Evolutionary conservation across 1,284 basidiomycete genomes (phyloP).

Genomic region (Fistulina hepatica): DNA sequence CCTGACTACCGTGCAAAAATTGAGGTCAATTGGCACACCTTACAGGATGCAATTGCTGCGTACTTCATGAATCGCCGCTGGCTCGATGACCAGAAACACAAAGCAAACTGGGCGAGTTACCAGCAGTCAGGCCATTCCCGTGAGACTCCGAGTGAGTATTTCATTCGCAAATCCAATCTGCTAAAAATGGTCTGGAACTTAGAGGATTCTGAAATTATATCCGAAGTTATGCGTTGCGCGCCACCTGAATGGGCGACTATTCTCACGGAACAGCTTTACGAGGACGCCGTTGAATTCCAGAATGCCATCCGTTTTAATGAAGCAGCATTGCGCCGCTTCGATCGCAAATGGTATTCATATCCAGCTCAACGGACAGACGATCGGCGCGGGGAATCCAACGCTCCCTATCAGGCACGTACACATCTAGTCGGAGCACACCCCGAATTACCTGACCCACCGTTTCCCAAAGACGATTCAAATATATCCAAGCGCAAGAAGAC

Average conservation of each 20-base stretch:
- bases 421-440: slow-evolving; percentile 2
- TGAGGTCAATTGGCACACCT: slow-evolving; percentile 6
- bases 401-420: too few relatives aligned
- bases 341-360: too few relatives aligned
- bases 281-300: slow-evolving; percentile 12
- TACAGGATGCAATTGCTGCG: slow-evolving; percentile 5
- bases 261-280: slow-evolving; percentile 2
- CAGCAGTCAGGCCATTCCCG: slow-evolving; percentile 5
- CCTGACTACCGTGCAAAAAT: background rate
- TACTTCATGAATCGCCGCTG: slow-evolving; percentile 11
- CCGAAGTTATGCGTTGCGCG: background rate
- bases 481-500: slow-evolving; percentile 14
- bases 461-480: slow-evolving; percentile 11
- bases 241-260: background rate
- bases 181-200: slow-evolving; percentile 10
- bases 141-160: slow-evolving; percentile 13
- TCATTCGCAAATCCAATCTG: slow-evolving; percentile 11
- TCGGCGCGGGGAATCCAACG: too few relatives aligned
- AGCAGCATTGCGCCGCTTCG: slow-evolving; percentile 6
- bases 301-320: slow-evolving; percentile 16
- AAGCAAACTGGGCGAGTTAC: slow-evolving; percentile 4
- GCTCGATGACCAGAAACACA: slow-evolving; percentile 9
- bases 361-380: too few relatives aligned
- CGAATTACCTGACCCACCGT: slow-evolving; percentile 4
- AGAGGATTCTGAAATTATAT: slow-evolving; percentile 11